A percentile compares a stretch with the other conserved stretches of the same genome.
These are phyloP conservation scores for Neofusicoccum cordaticola DNA, from an alignment of 2,329 filamentous ascomycete genomes.

Conservation along the genomic window DNA sequence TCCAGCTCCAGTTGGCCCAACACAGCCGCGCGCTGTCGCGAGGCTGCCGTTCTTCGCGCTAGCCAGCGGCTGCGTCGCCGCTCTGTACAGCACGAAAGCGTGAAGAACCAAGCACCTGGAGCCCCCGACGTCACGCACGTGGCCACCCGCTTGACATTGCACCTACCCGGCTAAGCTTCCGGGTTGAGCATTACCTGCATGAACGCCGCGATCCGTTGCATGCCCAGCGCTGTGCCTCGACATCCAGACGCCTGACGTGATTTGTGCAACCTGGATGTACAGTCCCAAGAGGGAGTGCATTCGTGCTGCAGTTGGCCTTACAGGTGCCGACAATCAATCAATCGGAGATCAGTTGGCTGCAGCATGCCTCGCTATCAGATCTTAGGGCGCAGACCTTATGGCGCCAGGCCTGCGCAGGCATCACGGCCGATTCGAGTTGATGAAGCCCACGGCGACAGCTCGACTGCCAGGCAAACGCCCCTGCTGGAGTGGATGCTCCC, in stretches of 20 bases:
- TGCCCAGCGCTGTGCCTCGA: not conserved
- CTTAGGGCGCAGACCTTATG: not conserved
- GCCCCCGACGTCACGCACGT: slow-evolving; percentile 11
- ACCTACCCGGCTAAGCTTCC: slow-evolving; percentile 11
- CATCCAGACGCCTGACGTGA: not conserved
- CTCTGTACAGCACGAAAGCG: not conserved
- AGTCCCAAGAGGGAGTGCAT: not conserved
- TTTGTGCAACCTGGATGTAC: not conserved
- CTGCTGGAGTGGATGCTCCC: not conserved
- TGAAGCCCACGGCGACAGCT: not conserved
- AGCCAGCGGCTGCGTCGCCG: too few relatives aligned
- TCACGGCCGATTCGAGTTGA: not conserved
- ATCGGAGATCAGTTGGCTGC: not conserved
- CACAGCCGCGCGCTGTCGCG: too few relatives aligned
- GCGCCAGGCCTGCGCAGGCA: not conserved
- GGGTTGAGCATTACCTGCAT: slow-evolving; percentile 11
- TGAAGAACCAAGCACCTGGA: not conserved
- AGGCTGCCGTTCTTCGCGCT: too few relatives aligned
- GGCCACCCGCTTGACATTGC: slow-evolving; percentile 9
- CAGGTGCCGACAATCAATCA: not conserved
- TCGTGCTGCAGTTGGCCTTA: not conserved
- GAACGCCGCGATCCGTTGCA: not conserved
- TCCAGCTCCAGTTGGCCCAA: too few relatives aligned
- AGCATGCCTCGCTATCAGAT: not conserved
- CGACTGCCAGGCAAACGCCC: not conserved